Evolutionary conservation across 75 land plant genomes (phyloP), one percentile per base, ranked within the genome.

Genomic region (Picea sitchensis): DNA sequence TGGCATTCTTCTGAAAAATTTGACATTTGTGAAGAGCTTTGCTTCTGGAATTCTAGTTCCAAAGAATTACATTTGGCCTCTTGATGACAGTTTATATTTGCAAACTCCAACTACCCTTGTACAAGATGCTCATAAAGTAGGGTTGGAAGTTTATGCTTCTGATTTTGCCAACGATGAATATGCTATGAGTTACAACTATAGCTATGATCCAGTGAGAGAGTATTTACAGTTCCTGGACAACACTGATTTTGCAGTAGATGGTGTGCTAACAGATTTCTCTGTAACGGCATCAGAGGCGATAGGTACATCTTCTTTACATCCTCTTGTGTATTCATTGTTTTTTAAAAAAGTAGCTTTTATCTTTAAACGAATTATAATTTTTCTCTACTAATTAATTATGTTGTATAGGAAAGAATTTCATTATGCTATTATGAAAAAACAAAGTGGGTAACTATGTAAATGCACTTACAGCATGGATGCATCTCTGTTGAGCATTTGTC

Each of bases 11-110:
- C 21, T 91, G 58, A 80, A 79, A 7, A 79, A 96, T 79, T 82
- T 96, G 26, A 73, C 84, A 11, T 61, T 79, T 17, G 79, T 96
- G 64, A 85, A 83, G 58, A 59, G 86, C 51, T 92, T 85, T 76
- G 95, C 99, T 30, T 62, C 84, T 14, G 99, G 93, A 36, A 87
- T 96, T 79, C 84, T 96, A 14, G 91, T 96, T 31, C 93, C 98
- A 14, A 96, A 91, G 77, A 83, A 64, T 3, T 85, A 83, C 73
- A 91, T 96, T 44, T 89, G 89, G 89, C 92, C 97, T 21, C 64
- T 84, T 34, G 62, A 36, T 63, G 81, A 83, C 26, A 51, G 56
- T 51, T 20, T 51, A 4, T 90, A 91, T 78, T 67, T 95, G 79
- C 56, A 74, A 41, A 34, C 82, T n/a, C 73, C 87, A 13, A 88